Conservation (phyloP, 192 early-diverging fungal genomes). For the Kickxella alabastrina region DNA sequence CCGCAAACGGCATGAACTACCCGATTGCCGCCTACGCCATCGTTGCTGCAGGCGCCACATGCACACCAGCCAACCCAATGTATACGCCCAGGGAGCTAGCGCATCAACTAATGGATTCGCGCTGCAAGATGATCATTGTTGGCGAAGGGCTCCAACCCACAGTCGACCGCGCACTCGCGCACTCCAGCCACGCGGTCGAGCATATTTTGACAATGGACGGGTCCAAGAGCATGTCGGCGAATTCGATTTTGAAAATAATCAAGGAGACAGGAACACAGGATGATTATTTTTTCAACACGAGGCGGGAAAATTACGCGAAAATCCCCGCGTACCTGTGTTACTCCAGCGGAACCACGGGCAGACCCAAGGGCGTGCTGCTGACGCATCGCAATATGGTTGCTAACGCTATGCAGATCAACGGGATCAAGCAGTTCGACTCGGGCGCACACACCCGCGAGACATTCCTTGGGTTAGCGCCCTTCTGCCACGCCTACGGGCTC, state of each 20-base stretch:
- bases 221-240: background rate
- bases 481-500: conserved; percentile 71
- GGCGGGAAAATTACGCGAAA: no score
- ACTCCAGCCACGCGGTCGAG: conserved; percentile 18
- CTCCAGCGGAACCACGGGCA: conserved; percentile 66
- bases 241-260: no score
- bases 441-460: conserved; percentile 48
- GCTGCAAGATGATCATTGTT: conserved; percentile 64
- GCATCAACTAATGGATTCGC: conserved; percentile 71
- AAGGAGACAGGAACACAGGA: no score
- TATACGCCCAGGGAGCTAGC: conserved; percentile 78
- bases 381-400: conserved; percentile 65
- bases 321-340: conserved; percentile 58
- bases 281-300: no score
- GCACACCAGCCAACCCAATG: conserved; percentile 73
- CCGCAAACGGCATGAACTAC: conserved; percentile 59
- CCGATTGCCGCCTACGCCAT: conserved; percentile 63
- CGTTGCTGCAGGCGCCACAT: conserved; percentile 59
- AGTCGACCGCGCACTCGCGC: conserved; percentile 13
- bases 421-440: conserved; percentile 27
- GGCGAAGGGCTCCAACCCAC: conserved; percentile 32
- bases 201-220: conserved; percentile 43
- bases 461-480: conserved; percentile 58
- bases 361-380: conserved; percentile 61
- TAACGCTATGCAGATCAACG: conserved; percentile 53